These are phyloP conservation scores for Hyaloscypha bicolor DNA, from an alignment of 495 filamentous ascomycete species.

Conservation along the genomic window DNA sequence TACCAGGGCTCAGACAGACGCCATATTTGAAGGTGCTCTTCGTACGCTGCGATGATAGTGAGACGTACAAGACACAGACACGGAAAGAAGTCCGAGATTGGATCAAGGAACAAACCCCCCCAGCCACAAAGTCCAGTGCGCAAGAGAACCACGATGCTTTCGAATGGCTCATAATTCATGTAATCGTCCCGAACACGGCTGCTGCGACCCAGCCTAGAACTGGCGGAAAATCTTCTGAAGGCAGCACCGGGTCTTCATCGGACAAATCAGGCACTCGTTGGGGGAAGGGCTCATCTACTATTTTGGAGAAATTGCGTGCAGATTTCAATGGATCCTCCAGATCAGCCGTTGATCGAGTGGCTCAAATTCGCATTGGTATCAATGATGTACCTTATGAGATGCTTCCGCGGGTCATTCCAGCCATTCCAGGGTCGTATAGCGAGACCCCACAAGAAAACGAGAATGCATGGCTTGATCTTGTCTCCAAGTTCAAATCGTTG, in stretches of 20 bases:
- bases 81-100: conserved; percentile 84
- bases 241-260: conserved; percentile 38
- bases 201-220: conserved; percentile 69
- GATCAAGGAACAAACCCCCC: conserved; percentile 74
- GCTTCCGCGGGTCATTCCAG: conserved; percentile 56
- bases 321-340: conserved; percentile 92
- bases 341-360: conserved; percentile 72
- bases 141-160: conserved; percentile 90
- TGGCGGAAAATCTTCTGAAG: conserved; percentile 43
- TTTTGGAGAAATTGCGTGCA: conserved; percentile 85
- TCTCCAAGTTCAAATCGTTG: conserved; percentile 81
- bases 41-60: conserved; percentile 90
- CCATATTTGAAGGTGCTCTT: conserved; percentile 92
- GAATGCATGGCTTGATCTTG: conserved; percentile 77
- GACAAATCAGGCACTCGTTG: conserved; percentile 62
- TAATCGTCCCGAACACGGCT: conserved; percentile 79
- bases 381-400: conserved; percentile 62
- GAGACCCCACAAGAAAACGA: conserved; percentile 72
- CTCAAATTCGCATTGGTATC: conserved; percentile 77
- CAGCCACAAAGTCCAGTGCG: conserved; percentile 46
- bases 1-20: conserved; percentile 89
- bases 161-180: conserved; percentile 94
- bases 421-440: conserved; percentile 56
- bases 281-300: conserved; percentile 75
- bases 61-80: conserved; percentile 81